Evolutionary conservation across 176 grass and related monocot genomes (phyloP), one percentile per base, ranked within the genome.

Genomic region (Raddia distichophylla): DNA sequence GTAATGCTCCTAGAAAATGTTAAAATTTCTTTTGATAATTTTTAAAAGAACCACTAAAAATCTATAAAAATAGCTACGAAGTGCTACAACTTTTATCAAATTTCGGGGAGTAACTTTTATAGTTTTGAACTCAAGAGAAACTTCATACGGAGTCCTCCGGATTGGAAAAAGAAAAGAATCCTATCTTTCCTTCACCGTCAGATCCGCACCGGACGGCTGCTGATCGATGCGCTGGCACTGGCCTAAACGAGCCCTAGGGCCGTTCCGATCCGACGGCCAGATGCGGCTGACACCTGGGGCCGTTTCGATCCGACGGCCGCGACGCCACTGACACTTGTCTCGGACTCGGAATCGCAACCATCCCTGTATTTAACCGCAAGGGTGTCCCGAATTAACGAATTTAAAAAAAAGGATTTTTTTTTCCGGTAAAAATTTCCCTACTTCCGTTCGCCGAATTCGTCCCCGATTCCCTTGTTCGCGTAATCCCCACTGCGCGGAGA

Each of bases 201-300:
- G 54, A 74, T 40, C 18, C 3, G 0, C 12, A 79, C 34, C 76
- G 1, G 20, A 79, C 58, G 67, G 59, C 20, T 34, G 11, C 0
- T 5, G 18, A 10, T 6, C 58, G 37, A 17, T 43, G 56, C 46
- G 47, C 56, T 63, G 83, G 56, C 74, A 2, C 2, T 15, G 62
- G 50, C 50, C 72, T 33, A 76, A 76, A 51, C 56, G 3, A 13
- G 55, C 5, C 33, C 7, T 46, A 10, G 12, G 58, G 59, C 69
- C 40, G 59, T 80, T 80, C 22, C 20, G 5, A 86, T 80, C 76
- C 60, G 19, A 74, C 68, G 76, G 76, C 75, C 3, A 47, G 34
- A 85, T 65, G 33, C 40, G 47, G 48, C 67, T 14, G 27, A 52
- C 32, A 48, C 50, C 58, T 58, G 72, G 68, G 68, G 44, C 73